These are phyloP conservation scores for Phanerochaete carnosa DNA, from an alignment of 768 basidiomycete species.

Conservation along the genomic window DNA sequence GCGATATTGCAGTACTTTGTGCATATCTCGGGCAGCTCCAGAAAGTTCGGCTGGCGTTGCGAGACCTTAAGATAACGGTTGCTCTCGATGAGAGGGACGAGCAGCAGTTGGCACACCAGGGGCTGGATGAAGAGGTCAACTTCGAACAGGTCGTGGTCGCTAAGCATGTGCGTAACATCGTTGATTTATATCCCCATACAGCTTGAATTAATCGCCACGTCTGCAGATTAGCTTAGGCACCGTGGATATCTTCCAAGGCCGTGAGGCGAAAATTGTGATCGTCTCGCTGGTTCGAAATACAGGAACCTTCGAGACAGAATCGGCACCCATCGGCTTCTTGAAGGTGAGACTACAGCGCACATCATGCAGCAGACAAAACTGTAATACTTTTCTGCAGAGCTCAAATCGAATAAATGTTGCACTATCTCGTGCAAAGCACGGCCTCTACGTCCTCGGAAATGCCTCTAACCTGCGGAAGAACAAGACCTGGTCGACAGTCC, in stretches of 20 bases:
- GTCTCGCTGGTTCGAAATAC: slow-evolving; percentile 73
- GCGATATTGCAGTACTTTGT: slow-evolving; percentile 53
- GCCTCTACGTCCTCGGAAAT: slow-evolving; percentile 72
- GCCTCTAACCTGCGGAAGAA: slow-evolving; percentile 50
- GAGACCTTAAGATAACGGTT: slow-evolving; percentile 46
- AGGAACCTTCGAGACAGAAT: slow-evolving; percentile 39
- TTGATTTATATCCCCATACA: not conserved
- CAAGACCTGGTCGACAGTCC: slow-evolving; percentile 53
- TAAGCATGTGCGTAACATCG: slow-evolving; percentile 36
- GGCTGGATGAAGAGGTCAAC: slow-evolving; percentile 25
- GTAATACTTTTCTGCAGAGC: slow-evolving; percentile 7
- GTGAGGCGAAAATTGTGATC: slow-evolving; percentile 69
- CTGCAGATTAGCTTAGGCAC: slow-evolving; percentile 65
- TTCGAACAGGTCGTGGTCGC: slow-evolving; percentile 51
- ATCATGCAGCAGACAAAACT: not conserved
- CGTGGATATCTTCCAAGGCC: slow-evolving; percentile 77
- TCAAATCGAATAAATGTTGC: slow-evolving; percentile 45
- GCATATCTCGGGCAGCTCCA: slow-evolving; percentile 52
- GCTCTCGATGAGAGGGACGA: slow-evolving; percentile 70
- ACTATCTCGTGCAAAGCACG: slow-evolving; percentile 69
- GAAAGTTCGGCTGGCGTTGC: slow-evolving; percentile 39
- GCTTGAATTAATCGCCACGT: not conserved
- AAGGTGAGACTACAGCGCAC: slow-evolving; percentile 40
- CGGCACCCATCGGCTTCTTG: slow-evolving; percentile 62
- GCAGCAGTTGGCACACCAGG: slow-evolving; percentile 52